Percentiles rank a stretch among this genome's conserved stretches.
These are phyloP conservation scores for Spergularia bocconei DNA, from an alignment of 148 eudicot genomes.

Conservation along the genomic window DNA sequence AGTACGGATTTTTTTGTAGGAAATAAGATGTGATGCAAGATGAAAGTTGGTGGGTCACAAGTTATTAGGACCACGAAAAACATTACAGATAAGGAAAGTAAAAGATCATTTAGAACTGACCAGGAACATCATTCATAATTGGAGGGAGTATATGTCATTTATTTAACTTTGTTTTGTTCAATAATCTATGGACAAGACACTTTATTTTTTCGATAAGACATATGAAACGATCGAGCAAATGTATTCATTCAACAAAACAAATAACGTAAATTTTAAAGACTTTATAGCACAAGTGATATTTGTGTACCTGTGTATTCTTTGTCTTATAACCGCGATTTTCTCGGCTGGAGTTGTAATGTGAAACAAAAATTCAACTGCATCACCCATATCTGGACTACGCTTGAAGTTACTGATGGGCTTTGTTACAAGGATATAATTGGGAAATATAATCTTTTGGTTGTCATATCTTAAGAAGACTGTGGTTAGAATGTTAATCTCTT, in stretches of 20 bases:
- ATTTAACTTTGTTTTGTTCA: no score
- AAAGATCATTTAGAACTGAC: no score
- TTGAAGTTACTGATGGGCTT: conserved; percentile 62
- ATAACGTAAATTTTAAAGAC: background rate
- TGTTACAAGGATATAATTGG: conserved; percentile 54
- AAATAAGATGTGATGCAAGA: no score
- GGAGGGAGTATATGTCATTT: no score
- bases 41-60: no score
- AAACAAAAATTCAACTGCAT: conserved; percentile 57
- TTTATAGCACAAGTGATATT: background rate
- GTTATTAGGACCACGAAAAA: no score
- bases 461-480: conserved; percentile 68
- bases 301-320: conserved; percentile 52
- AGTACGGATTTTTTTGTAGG: no score
- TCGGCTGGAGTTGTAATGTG: conserved; percentile 75
- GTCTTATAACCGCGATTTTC: conserved; percentile 59
- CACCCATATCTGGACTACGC: conserved; percentile 89
- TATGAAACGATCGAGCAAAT: no score
- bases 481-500: conserved; percentile 79
- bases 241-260: background rate
- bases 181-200: no score
- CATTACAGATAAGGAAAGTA: no score
- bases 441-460: conserved; percentile 61
- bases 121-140: no score
- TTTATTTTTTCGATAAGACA: no score